Evolutionary conservation across 352 stramenopile species (phyloP).

Genomic region (Phytophthora multivora): DNA sequence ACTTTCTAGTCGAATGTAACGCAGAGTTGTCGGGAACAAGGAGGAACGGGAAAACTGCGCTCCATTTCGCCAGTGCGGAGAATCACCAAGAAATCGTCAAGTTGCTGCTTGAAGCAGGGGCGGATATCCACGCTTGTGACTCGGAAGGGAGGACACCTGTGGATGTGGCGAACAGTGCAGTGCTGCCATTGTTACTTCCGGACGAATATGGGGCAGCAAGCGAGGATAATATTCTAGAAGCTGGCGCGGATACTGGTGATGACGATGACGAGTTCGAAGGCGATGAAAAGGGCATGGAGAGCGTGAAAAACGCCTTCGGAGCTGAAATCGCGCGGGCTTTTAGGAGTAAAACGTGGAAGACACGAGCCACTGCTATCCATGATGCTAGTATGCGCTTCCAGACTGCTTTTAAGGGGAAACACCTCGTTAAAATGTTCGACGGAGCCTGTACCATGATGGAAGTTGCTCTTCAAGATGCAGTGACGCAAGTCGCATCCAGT

Average conservation of each 20-base stretch:
- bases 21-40: conserved; percentile 67
- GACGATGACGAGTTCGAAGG: conserved; percentile 49
- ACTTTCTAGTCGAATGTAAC: conserved; percentile 86
- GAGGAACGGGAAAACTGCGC: conserved; percentile 72
- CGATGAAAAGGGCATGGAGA: conserved; percentile 12
- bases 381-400: conserved; percentile 62
- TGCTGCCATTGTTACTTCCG: conserved; percentile 57
- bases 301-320: conserved; percentile 56
- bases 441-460: conserved; percentile 68
- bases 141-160: conserved; percentile 61
- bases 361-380: conserved; percentile 52
- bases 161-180: conserved; percentile 55
- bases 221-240: conserved; percentile 32
- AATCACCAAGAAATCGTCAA: conserved; percentile 67
- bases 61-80: conserved; percentile 74
- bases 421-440: conserved; percentile 59
- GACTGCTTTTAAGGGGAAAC: conserved; percentile 43
- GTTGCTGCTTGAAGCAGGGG: conserved; percentile 70
- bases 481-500: conserved; percentile 67
- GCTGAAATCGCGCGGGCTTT: conserved; percentile 55
- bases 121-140: conserved; percentile 69
- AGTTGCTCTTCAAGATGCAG: conserved; percentile 57
- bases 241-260: conserved; percentile 32
- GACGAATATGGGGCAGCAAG: conserved; percentile 40
- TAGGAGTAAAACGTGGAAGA: conserved; percentile 64